Base-by-base conservation (phyloP, 345 rosid species). In the Erucastrum elatum region DNA sequence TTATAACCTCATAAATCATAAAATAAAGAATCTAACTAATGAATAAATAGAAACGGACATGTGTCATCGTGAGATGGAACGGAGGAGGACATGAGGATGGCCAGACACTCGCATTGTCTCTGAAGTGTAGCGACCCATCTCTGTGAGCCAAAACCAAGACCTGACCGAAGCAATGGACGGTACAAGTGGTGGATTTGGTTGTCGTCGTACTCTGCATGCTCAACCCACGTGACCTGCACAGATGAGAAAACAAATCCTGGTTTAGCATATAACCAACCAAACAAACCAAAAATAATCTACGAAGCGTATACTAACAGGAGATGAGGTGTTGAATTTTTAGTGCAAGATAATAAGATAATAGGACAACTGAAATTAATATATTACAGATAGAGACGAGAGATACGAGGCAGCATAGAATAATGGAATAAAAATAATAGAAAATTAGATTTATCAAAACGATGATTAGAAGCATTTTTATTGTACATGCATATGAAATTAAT, bases 61-160 rank as follows among this genome's bases (percentile, higher is more conserved):
- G 89, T 60, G 63, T 84, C 84, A 15, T 88, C 90, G 64, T 80
- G 81, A 16, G 81, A 16, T 12, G 88, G 70, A 35, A 79, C 86
- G 12, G 78, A 55, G 8, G 96, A 85, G 34, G 91, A 86, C 88
- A 87, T 82, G 68, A 87, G 90, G 55, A 87, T 80, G 4, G 89
- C 88, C 13, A 88, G 81, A 81, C 87, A 80, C 64, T 87, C 85
- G 79, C 87, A 85, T 11, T 89, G 93, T 58, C 93, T 84, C 66
- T 87, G 91, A 30, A 90, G 90, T 30, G 93, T 84, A 49, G 96
- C 86, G 2, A 89, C 61, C 96, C 91, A 89, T 13, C 90, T 75
- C 10, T 82, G 89, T 0, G 93, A 87, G 2, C 96, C 96, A 35
- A 89, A 90, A 16, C 90, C 91, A 79, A 86, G 81, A 37, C 93